Evolutionary conservation across 2,329 filamentous ascomycete genomes (phyloP), one percentile per base, ranked within the genome.

Genomic region (Hypocreales sp.): DNA sequence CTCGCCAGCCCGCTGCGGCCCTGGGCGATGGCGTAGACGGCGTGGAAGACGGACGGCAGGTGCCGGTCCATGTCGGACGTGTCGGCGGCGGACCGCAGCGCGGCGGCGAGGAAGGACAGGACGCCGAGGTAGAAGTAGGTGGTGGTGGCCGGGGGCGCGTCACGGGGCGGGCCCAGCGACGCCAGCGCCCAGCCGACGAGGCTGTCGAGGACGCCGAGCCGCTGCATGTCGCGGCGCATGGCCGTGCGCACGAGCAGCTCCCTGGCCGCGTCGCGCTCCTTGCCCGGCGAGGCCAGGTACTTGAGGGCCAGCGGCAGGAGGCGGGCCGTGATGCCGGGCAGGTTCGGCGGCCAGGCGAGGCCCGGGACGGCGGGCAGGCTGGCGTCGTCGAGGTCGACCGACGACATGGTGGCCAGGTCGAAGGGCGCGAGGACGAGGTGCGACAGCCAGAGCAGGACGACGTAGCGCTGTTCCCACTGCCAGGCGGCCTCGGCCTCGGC

Each of bases 201-300:
- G 3, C 65, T 61, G 24, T 71, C 54, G 19, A 90, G 59, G 4
- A 95, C 57, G 0, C 77, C 73, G 8, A 86, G 55, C 27, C 68
- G 59, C 50, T 87, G 80, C 82, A 95, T 93, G 47, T 98, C 90
- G 25, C 71, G 72, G 11, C 90, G 71, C 47, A 86, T 72, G n/a
- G 76, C 71, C 24, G 94, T 61, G 24, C 84, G 70, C 12, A 92
- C 80, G 7, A 98, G 61, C 15, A 95, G 61, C 3, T 71, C 64
- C 32, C 78, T 83, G n/a, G 90, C 86, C 8, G 84, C 83, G 50
- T 90, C 82, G 31, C 81, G 72, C 46, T 94, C 87, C 41, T 92
- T 94, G 0, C 86, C 83, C 0, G 87, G 67, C 1, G 69, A 72
- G 5, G 68, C 59, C 11, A 95, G 64, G 43, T 83, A 81, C 31